phyloP scores from a whole-genome alignment of 2,329 filamentous ascomycete species.

The Trichothecium roseum region DNA sequence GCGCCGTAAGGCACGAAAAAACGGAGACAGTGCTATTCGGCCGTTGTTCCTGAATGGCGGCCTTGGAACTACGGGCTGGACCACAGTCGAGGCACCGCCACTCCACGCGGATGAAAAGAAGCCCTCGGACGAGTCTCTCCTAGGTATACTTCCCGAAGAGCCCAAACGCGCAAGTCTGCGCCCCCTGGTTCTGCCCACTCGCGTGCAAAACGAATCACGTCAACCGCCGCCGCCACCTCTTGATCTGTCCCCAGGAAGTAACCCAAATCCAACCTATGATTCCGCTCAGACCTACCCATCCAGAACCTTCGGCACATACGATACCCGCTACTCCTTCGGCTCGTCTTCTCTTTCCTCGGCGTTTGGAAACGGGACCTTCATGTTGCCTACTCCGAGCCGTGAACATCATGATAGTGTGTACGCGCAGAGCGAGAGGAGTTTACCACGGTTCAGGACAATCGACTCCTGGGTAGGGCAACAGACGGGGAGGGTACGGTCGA shows the following conservation, averaged over 20 bases:
- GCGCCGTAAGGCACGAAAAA: constrained; percentile 7
- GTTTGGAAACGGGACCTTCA: constrained; percentile 48
- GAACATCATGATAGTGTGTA: constrained; percentile 40
- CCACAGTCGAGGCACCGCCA: no score
- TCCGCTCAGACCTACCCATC: no score
- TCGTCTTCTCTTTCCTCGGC: constrained; percentile 48
- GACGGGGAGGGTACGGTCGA: constrained; percentile 36
- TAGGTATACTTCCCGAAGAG: no score
- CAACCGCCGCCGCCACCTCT: no score
- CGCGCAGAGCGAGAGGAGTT: constrained; percentile 31
- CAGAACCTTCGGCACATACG: no score
- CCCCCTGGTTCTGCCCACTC: no score
- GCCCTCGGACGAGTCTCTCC: no score
- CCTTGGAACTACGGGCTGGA: no score
- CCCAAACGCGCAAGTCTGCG: no score
- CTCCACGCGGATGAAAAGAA: constrained; percentile 5
- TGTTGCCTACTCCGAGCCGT: constrained; percentile 21
- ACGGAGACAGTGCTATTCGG: background rate
- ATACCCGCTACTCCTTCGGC: background rate
- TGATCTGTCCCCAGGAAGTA: no score
- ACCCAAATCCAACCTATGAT: no score
- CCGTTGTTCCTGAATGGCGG: background rate
- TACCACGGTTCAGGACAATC: constrained; percentile 47
- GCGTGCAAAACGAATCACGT: no score
- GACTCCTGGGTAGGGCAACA: constrained; percentile 58